phyloP scores from a whole-genome alignment of 106 monocot genomes.

The Dendrobium nobile region DNA sequence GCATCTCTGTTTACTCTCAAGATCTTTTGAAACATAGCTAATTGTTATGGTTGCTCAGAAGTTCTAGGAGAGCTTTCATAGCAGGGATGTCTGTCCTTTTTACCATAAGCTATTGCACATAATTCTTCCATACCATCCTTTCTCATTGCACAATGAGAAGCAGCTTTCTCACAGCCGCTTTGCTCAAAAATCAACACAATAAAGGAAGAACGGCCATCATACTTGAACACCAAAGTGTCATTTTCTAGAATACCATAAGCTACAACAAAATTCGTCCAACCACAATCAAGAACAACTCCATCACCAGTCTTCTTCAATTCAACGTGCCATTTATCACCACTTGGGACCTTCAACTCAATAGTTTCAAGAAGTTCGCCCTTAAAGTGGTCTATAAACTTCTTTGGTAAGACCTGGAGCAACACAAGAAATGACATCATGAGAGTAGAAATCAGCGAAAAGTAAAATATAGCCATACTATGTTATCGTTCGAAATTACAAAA shows the following conservation, averaged over 20 bases:
- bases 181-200: constrained; percentile 17
- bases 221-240: constrained; percentile 29
- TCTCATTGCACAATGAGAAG: constrained; percentile 3
- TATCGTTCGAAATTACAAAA: neutral
- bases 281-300: constrained; percentile 11
- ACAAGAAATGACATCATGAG: neutral
- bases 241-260: constrained; percentile 14
- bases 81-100: neutral
- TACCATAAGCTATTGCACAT: neutral
- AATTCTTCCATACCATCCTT: constrained; percentile 8
- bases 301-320: constrained; percentile 9
- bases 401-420: constrained; percentile 11
- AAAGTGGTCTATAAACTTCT: constrained; percentile 11
- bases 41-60: neutral
- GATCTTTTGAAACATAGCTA: neutral
- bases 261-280: constrained; percentile 24
- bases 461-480: neutral
- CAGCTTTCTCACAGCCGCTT: constrained; percentile 21
- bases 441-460: neutral
- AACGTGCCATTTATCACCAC: constrained; percentile 19
- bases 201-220: constrained; percentile 19
- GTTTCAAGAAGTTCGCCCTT: constrained; percentile 8
- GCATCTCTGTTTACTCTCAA: neutral
- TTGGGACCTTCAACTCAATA: constrained; percentile 19
- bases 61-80: neutral